Conservation (phyloP, 371 early-diverging fungal genomes). For the Sporodiniella umbellata region DNA sequence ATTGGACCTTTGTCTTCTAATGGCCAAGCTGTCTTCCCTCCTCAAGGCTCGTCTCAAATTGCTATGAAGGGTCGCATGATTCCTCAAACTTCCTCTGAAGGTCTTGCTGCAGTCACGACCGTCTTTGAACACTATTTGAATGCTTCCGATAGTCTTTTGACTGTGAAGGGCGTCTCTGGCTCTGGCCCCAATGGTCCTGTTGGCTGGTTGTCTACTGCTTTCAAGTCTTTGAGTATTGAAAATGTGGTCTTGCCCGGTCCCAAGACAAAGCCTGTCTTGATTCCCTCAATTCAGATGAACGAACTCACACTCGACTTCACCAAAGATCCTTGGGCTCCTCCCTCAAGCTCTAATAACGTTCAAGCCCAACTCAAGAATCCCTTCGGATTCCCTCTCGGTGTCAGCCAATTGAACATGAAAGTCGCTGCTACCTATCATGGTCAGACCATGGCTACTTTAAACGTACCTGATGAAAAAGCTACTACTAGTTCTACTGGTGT, state of each 20-base stretch:
- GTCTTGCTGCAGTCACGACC: constrained; percentile 46
- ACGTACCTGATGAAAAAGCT: constrained; percentile 47
- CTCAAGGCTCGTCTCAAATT: constrained; percentile 23
- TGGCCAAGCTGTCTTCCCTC: constrained; percentile 36
- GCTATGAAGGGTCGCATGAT: constrained; percentile 54
- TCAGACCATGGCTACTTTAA: constrained; percentile 37
- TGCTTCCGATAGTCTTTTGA: constrained; percentile 35
- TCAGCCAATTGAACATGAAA: constrained; percentile 44
- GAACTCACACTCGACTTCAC: constrained; percentile 54
- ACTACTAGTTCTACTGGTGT: constrained; percentile 35
- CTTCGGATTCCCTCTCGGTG: constrained; percentile 56
- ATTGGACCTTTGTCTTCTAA: constrained; percentile 38
- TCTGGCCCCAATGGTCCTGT: constrained; percentile 50
- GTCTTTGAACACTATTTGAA: constrained; percentile 50
- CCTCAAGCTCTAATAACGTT: constrained; percentile 45
- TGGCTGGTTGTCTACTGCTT: constrained; percentile 53
- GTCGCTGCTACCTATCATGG: constrained; percentile 31
- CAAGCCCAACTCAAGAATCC: constrained; percentile 52
- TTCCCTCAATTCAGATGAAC: constrained; percentile 45
- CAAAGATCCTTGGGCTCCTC: constrained; percentile 42
- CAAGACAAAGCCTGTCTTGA: constrained; percentile 27
- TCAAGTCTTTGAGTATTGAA: constrained; percentile 46
- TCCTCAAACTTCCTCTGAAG: constrained; percentile 42
- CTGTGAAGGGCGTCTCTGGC: constrained; percentile 49
- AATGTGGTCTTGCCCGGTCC: constrained; percentile 47